Evolutionary conservation across 805 yeast genomes (phyloP).

Genomic region (Wickerhamomyces strasburgensis): DNA sequence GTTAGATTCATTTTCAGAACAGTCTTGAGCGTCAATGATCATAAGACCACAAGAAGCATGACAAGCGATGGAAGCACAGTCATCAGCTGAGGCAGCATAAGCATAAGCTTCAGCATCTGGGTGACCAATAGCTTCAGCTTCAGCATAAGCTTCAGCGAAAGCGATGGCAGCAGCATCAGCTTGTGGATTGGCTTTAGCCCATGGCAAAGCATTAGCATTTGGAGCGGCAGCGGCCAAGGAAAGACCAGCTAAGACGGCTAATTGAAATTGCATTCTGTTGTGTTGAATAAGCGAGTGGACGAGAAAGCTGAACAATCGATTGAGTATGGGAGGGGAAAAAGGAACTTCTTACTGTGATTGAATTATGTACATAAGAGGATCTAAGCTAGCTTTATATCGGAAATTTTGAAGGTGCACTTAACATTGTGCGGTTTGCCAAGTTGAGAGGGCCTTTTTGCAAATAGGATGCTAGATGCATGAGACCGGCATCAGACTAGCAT

Average conservation of each 20-base stretch:
- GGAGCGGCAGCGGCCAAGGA: constrained; percentile 5
- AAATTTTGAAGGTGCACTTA: too few species aligned
- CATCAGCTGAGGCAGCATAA: constrained; percentile 18
- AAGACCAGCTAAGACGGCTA: constrained; percentile 11
- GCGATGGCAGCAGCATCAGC: constrained; percentile 9
- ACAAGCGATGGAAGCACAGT: constrained; percentile 25
- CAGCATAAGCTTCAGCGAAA: constrained; percentile 7
- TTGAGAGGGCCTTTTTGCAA: too few species aligned
- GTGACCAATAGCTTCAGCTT: constrained; percentile 10
- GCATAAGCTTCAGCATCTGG: constrained; percentile 22
- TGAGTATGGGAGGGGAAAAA: too few species aligned
- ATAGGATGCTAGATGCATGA: too few species aligned
- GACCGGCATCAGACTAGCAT: too few species aligned
- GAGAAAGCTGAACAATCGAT: too few species aligned
- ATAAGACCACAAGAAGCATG: constrained; percentile 29
- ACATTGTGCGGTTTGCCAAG: too few species aligned
- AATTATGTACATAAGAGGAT: too few species aligned
- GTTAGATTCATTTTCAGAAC: constrained; percentile 15
- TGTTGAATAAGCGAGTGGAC: constrained; percentile 1
- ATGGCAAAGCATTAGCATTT: constrained; percentile 5
- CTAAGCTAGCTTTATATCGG: too few species aligned
- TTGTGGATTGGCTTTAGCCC: constrained; percentile 11
- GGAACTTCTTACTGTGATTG: too few species aligned
- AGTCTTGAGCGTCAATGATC: constrained; percentile 26
- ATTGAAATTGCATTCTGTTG: constrained; percentile 9